These are phyloP conservation scores for Pestalotiopsis sp. DNA, from an alignment of 2,329 filamentous ascomycete genomes.

Conservation along the genomic window DNA sequence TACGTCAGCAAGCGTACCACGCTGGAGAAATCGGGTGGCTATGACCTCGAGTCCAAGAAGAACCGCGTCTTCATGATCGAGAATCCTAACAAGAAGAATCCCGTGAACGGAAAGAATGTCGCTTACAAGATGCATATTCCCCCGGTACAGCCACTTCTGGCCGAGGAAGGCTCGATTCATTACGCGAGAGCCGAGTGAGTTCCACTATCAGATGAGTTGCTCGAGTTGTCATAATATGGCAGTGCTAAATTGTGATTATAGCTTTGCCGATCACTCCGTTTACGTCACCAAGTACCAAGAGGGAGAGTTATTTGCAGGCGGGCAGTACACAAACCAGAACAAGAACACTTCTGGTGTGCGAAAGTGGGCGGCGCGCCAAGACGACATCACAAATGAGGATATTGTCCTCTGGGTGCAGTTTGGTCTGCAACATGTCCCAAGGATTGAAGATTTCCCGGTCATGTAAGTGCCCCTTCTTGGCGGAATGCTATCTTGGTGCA, in stretches of 20 bases:
- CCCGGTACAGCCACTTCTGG: constrained; percentile 37
- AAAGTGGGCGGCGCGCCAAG: constrained; percentile 9
- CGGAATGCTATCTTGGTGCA: neutral
- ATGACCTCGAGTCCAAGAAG: constrained; percentile 45
- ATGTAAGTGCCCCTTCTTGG: neutral
- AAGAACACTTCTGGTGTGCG: constrained; percentile 8
- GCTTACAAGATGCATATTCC: constrained; percentile 39
- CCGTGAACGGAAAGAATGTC: constrained; percentile 36
- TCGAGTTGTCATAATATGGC: neutral
- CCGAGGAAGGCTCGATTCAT: constrained; percentile 25
- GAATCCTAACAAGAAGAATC: constrained; percentile 35
- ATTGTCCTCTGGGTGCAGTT: constrained; percentile 11
- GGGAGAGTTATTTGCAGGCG: constrained; percentile 5
- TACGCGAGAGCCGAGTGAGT: constrained; percentile 27
- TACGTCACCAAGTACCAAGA: constrained; percentile 14
- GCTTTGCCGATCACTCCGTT: constrained; percentile 10
- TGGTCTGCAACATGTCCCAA: constrained; percentile 8
- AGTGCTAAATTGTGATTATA: neutral
- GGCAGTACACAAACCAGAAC: constrained; percentile 13
- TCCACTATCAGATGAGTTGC: neutral
- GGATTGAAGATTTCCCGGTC: constrained; percentile 13
- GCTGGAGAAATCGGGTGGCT: constrained; percentile 41
- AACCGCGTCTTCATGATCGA: constrained; percentile 42
- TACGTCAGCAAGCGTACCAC: constrained; percentile 34
- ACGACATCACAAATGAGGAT: constrained; percentile 4